phyloP scores from a whole-genome alignment of 768 basidiomycete species.

The Suillus hirtellus region DNA sequence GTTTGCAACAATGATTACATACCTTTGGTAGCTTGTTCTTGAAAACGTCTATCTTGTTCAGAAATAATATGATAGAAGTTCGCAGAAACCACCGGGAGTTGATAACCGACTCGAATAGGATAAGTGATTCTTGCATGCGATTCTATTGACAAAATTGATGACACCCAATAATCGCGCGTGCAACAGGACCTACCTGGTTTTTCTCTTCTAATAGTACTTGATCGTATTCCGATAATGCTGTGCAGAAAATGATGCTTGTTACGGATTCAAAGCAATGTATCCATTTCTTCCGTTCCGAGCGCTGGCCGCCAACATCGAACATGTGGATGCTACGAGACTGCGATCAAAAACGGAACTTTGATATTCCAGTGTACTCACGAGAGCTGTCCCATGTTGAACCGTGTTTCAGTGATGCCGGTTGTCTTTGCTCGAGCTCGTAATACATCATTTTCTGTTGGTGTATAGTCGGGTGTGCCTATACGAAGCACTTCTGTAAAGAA shows the following conservation, averaged over 20 bases:
- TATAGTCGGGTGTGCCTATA: slow-evolving; percentile 78
- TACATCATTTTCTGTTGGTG: slow-evolving; percentile 85
- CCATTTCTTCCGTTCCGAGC: slow-evolving; percentile 82
- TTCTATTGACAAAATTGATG: slow-evolving; percentile 42
- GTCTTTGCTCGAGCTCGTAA: slow-evolving; percentile 87
- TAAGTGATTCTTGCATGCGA: slow-evolving; percentile 72
- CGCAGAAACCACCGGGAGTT: slow-evolving; percentile 78
- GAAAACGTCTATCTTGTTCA: slow-evolving; percentile 78
- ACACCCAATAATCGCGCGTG: slow-evolving; percentile 8
- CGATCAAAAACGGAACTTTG: neutral
- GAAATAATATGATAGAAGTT: slow-evolving; percentile 65
- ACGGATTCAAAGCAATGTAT: slow-evolving; percentile 81
- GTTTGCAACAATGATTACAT: neutral
- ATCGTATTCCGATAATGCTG: slow-evolving; percentile 74
- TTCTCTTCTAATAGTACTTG: slow-evolving; percentile 67
- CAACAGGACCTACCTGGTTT: slow-evolving; percentile 27
- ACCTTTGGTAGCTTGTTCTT: slow-evolving; percentile 68
- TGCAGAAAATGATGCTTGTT: slow-evolving; percentile 78
- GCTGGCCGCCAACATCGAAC: slow-evolving; percentile 81
- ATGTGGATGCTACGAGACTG: slow-evolving; percentile 50
- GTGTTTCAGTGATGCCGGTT: slow-evolving; percentile 87
- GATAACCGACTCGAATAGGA: slow-evolving; percentile 76
- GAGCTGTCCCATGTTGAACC: slow-evolving; percentile 69
- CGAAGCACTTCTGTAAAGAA: slow-evolving; percentile 87
- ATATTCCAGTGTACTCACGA: slow-evolving; percentile 40